Percentiles rank a stretch among this genome's conserved stretches.
phyloP scores from a whole-genome alignment of 78 protist genomes.

The Dictyostelium firmibasis region DNA sequence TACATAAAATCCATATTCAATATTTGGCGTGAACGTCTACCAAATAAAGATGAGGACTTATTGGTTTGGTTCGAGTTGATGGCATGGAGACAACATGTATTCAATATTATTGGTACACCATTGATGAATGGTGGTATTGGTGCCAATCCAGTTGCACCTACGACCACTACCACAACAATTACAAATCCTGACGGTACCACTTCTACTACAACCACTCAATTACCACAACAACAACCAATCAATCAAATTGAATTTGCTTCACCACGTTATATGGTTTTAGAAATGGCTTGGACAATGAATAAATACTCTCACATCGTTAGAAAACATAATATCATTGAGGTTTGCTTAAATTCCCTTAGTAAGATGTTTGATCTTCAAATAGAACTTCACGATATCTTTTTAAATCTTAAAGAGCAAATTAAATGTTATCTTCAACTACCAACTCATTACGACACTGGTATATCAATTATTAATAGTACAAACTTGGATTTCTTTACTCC shows the following conservation, averaged over 20 bases:
- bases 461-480: conserved; percentile 77
- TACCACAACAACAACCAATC: background rate
- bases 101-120: conserved; percentile 5
- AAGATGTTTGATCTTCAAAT: conserved; percentile 88
- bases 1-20: conserved; percentile 78
- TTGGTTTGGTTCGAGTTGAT: conserved; percentile 85
- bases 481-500: conserved; percentile 61
- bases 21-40: conserved; percentile 89
- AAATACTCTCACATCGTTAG: conserved; percentile 84
- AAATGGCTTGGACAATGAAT: conserved; percentile 89
- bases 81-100: conserved; percentile 77
- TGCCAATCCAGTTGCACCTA: background rate
- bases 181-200: conserved; percentile 8
- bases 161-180: background rate
- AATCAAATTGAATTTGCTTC: background rate
- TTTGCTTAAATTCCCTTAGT: conserved; percentile 72
- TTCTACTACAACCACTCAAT: background rate
- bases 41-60: conserved; percentile 83
- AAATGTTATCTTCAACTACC: conserved; percentile 84
- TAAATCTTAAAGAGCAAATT: conserved; percentile 87
- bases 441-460: conserved; percentile 73
- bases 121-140: conserved; percentile 8
- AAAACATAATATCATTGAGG: conserved; percentile 84
- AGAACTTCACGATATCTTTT: conserved; percentile 86
- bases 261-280: conserved; percentile 12